Evolutionary conservation across 352 stramenopile genomes (phyloP).

Genomic region (Phytophthora litchii): DNA sequence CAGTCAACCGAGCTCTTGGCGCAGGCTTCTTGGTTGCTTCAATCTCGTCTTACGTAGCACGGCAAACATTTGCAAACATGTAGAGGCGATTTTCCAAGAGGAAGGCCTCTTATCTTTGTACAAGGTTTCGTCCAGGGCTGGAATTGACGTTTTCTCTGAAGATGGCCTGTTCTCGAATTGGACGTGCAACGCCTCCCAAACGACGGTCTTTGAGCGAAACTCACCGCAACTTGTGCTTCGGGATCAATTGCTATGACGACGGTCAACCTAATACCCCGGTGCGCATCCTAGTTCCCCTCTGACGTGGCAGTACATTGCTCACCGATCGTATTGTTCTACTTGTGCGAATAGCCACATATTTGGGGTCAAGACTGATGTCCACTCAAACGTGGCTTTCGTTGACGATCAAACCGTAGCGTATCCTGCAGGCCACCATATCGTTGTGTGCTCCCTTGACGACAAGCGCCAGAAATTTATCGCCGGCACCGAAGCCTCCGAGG

Average conservation of each 20-base stretch:
- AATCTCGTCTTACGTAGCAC: too few species aligned
- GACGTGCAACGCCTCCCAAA: conserved; percentile 1
- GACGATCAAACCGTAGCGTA: conserved; percentile 87
- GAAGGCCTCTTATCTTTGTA: too few species aligned
- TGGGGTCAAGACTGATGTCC: conserved; percentile 87
- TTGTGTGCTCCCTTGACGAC: conserved; percentile 90
- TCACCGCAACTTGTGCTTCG: background rate
- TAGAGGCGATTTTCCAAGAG: too few species aligned
- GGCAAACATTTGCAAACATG: too few species aligned
- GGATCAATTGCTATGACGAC: conserved; percentile 34
- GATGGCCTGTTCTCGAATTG: conserved; percentile 2
- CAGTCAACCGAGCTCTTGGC: too few species aligned
- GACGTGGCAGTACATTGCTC: background rate
- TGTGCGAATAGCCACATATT: conserved; percentile 83
- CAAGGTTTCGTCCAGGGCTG: too few species aligned
- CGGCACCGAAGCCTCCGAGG: conserved; percentile 73
- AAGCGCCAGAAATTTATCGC: conserved; percentile 92
- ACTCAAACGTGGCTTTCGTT: conserved; percentile 82
- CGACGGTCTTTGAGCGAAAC: background rate
- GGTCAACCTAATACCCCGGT: conserved; percentile 50
- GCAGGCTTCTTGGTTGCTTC: too few species aligned
- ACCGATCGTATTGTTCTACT: conserved; percentile 5
- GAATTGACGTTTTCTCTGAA: too few species aligned
- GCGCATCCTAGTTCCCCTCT: background rate
- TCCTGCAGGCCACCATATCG: conserved; percentile 87